Base-by-base conservation (phyloP, 352 stramenopile species). In the Globisporangium nunn region DNA sequence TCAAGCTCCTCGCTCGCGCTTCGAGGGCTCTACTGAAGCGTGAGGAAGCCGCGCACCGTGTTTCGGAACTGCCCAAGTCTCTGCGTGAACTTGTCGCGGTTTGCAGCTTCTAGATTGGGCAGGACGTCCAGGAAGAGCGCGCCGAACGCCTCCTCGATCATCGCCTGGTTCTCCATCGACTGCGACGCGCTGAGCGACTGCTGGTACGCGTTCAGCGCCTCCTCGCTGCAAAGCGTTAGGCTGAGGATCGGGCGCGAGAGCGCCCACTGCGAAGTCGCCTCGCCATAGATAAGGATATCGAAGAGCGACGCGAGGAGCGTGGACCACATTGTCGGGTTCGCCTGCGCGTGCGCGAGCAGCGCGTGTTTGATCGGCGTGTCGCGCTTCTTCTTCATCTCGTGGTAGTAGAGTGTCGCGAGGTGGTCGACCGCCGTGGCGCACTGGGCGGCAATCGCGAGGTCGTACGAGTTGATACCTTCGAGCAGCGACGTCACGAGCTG, bases 41-140 rank as follows among this genome's bases (percentile, higher is more conserved):
- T 98, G 37, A 99, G 77, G 69, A 99, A 98, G 49, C 87, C 70
- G 54, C 95, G 83, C 52, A 98, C 81, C 28, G 93, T 88, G 54
- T 98, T 94, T 48, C 96, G 92, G 74, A 99, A 99, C 52, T 96
- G 87, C 17, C 95, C 97, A 18, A 99, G 76, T 56, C 95, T 97
- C 70, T 99, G 96, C 30, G 96, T 99, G 63, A 99, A 99, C 63
- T 97, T 92, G 84, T 99, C 97, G 50, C 97, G 87, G 70, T 99
- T 99, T 15, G 94, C 78, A 59, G 90, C 93, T 69, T 99, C 96
- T 35, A 99, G 72, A 63, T 97, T 98, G 39, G 93, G 82, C 60
- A 88, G 88, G 57, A 99, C 91, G 63, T 99, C 96, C 17, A 74
- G 72, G 59, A 98, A 93, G 18, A 99, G 76, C 59, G 97, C 96